Base-by-base conservation (phyloP, 164 flowering plant genomes). In the Liriodendron chinense region DNA sequence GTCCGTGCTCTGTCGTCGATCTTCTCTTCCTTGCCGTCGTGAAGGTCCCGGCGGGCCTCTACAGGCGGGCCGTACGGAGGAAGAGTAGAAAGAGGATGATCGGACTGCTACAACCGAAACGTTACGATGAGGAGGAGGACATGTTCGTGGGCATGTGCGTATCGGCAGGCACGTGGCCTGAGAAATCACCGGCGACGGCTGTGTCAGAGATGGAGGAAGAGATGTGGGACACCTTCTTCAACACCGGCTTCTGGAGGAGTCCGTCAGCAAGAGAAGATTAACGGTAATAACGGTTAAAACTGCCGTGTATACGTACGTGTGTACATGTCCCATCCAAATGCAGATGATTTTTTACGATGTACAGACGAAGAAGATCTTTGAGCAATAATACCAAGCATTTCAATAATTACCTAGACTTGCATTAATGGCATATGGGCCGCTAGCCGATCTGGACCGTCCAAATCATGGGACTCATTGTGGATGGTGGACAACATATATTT, bases 181-280 rank as follows among this genome's bases (percentile, higher is more conserved):
- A 66, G 65, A 74, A 66, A n/a, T 68, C 77, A 8, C 72, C 77
- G 28, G 68, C 72, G 18, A 34, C 56, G 3, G 89, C 82, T 10
- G 82, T 83, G 49, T 47, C 77, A 76, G 84, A 84, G 9, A 73
- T 93, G 77, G 99, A 95, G 85, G 84, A 90, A 85, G 94, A 90
- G 82, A 92, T 93, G 98, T 88, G 91, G 94, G 87, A 82, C 0
- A 73, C 73, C 71, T 91, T 92, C 79, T 88, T 87, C 78, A 66
- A 82, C 22, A 80, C 89, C 72, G 99, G 99, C 1, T 95, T 95
- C 62, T 92, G 99, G 98, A 87, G 98, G 75, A 95, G 91, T 73
- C 84, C 89, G 62, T 95, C 98, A 1, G 87, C 86, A 63, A 81
- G 83, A 74, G 79, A 78, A 6, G 13, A 61, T 16, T 21, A 59